A percentile compares a stretch with the other conserved stretches of the same genome.
Evolutionary conservation across 305 asterid genomes (phyloP).

Genomic region (Petunia hybrid): DNA sequence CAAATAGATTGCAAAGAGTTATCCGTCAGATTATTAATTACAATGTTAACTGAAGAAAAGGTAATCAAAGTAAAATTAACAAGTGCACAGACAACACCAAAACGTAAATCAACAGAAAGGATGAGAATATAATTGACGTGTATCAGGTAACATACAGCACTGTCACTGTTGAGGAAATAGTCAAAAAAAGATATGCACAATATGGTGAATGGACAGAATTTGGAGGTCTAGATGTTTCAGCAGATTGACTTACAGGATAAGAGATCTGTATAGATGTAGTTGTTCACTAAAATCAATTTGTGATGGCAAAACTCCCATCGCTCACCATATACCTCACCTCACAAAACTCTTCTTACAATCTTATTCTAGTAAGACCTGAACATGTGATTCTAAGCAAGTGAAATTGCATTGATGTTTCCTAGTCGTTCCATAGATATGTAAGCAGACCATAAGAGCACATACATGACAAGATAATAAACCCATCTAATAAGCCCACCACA

Average conservation of each 20-base stretch:
- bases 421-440: slow-evolving; percentile 7
- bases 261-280: background rate
- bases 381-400: background rate
- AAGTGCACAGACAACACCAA: background rate
- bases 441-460: slow-evolving; percentile 19
- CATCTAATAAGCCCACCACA: background rate
- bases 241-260: background rate
- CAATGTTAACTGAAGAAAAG: slow-evolving; percentile 13
- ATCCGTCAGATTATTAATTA: background rate
- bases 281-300: background rate
- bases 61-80: background rate
- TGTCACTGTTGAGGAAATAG: background rate
- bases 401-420: background rate
- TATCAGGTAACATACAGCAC: slow-evolving; percentile 14
- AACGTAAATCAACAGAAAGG: background rate
- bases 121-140: background rate
- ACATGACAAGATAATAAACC: background rate
- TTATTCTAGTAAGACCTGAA: slow-evolving; percentile 7
- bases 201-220: background rate
- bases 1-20: slow-evolving; percentile 1
- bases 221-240: background rate
- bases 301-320: background rate
- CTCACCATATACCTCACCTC: slow-evolving; percentile 27
- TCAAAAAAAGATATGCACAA: background rate
- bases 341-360: slow-evolving; percentile 13